phyloP scores from a whole-genome alignment of 116 monocot species.

The Trichopus zeylanicus region DNA sequence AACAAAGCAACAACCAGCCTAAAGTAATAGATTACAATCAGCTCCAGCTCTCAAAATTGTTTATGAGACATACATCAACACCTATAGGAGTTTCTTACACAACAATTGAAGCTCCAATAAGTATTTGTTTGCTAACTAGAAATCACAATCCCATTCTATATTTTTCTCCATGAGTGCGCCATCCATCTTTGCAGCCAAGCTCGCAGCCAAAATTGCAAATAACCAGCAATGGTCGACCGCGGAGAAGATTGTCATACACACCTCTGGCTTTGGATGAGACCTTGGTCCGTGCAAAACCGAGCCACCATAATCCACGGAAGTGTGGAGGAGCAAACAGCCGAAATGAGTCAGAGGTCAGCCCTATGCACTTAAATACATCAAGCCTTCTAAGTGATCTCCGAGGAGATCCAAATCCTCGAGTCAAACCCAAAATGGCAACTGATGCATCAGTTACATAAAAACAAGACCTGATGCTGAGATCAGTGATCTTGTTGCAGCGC shows the following conservation, averaged over 20 bases:
- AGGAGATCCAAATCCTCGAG: constrained; percentile 9
- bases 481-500: constrained; percentile 34
- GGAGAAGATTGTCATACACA: constrained; percentile 14
- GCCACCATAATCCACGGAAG: constrained; percentile 62
- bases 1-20: no score
- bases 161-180: no score
- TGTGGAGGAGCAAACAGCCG: constrained; percentile 27
- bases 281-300: constrained; percentile 47
- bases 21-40: no score
- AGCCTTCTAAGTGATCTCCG: constrained; percentile 48
- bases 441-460: constrained; percentile 57
- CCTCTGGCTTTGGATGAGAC: constrained; percentile 15
- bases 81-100: no score
- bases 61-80: no score
- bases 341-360: constrained; percentile 44
- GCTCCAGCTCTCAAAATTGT: no score
- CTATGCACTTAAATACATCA: constrained; percentile 56
- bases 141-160: no score
- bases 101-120: no score
- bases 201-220: no score
- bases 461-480: constrained; percentile 58
- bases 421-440: constrained; percentile 35
- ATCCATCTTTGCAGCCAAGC: no score
- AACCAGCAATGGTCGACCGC: constrained; percentile 21
- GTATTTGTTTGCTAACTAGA: no score